Evolutionary conservation across 768 basidiomycete species (phyloP), one percentile per base, ranked within the genome.

Genomic region (Cystobasidium onofrii): DNA sequence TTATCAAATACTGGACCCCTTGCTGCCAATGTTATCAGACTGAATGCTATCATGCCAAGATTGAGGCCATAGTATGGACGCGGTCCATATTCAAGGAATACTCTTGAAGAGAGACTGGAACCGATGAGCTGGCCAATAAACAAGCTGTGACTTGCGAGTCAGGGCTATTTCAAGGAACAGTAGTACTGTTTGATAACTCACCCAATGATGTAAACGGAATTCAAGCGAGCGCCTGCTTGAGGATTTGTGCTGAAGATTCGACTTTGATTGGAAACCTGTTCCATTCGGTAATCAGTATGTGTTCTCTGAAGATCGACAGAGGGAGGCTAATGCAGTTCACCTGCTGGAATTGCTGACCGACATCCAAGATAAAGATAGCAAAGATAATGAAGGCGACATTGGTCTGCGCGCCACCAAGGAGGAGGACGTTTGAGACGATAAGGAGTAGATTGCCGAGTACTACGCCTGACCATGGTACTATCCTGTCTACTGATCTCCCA

Each of bases 381-480:
- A 73, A 64, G 44, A 73, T 50, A 29, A 63, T 33, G 25, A 73
- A 65, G 15, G 73, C 62, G 15, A 73, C 31, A 25, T 31, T 46
- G 62, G 36, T 43, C 25, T 50, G 39, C 29, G 50, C 55, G 13
- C 61, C 73, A 15, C 63, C 73, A 15, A 65, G 18, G 2, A 64
- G 44, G 2, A 73, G 27, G 27, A 64, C 20, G 29, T 64, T 63
- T 4, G 41, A 4, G 15, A 52, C 33, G 39, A 73, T 54, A 6
- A 73, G 62, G 27, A 33, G 20, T 2, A 84, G 29, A 6, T 87
- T 83, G 9, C 85, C 85, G 54, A 87, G 78, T 33, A 92, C 82
- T 9, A 88, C 86, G 7, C 88, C 88, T 69, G 88, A 87, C 90
- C 90, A 94, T 0, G 89, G 88, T 0, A 90, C 84, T 39, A 92